Evolutionary conservation across 306 rosid species (phyloP).

Genomic region (Quercus aquifolioides): DNA sequence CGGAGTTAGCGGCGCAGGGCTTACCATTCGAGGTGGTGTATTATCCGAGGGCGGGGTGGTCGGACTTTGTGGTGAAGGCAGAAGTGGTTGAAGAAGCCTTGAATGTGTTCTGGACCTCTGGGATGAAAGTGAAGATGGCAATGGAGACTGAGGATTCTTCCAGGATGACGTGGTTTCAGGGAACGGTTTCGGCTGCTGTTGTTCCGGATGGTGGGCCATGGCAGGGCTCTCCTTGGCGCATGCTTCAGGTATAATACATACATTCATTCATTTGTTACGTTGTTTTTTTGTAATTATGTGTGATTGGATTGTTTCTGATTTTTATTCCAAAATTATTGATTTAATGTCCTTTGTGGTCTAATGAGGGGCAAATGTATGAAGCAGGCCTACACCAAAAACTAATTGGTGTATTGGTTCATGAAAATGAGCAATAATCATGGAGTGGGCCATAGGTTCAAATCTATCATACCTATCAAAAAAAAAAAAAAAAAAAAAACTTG

Average conservation of each 20-base stretch:
- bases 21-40: conserved; percentile 67
- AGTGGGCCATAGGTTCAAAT: no score
- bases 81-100: conserved; percentile 51
- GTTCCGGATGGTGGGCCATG: conserved; percentile 30
- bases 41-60: conserved; percentile 60
- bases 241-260: conserved; percentile 52
- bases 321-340: not conserved
- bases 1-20: conserved; percentile 48
- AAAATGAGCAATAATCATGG: no score
- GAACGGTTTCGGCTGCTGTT: conserved; percentile 34
- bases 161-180: conserved; percentile 65
- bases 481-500: no score
- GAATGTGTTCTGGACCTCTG: conserved; percentile 39
- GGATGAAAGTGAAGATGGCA: conserved; percentile 63
- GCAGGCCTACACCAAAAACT: no score
- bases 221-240: conserved; percentile 66
- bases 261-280: not conserved
- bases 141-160: conserved; percentile 61
- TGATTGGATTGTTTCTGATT: not conserved
- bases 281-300: not conserved
- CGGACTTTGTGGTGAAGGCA: conserved; percentile 64
- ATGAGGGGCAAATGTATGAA: no score
- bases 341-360: no score
- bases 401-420: no score
- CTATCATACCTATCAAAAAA: no score